Evolutionary conservation across 176 grass and related monocot species (phyloP), one percentile per base, ranked within the genome.

Genomic region (Eragrostis nindensis): DNA sequence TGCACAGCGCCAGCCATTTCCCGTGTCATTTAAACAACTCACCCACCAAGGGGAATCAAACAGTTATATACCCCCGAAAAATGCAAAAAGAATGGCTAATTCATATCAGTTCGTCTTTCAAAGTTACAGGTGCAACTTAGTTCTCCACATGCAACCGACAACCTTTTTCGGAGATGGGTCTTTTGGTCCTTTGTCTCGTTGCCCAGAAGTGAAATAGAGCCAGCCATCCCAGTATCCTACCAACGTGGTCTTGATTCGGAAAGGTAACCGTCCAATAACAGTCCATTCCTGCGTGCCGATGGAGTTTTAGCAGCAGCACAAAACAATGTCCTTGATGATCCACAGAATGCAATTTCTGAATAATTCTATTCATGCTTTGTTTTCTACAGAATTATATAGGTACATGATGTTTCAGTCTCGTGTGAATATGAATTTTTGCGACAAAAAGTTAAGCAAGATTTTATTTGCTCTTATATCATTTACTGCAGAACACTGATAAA

Each of bases 231-330:
- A 98, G 75, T 89, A 95, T 62, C 92, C 96, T 82, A 95, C 90
- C 75, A 95, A 88, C 2, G 96, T 98, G 63, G 92, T 98, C 90
- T 98, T 98, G 86, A 98, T 93, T 62, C 92, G 83, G 89, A 98
- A 98, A 75, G 95, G 92, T 81, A 98, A 86, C 66, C 86, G 74
- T 72, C 95, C 92, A 43, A 93, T 87, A 60, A 98, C 88, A 22
- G 86, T 89, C 90, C 95, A 95, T 86, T 98, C 90, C 95, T 98
- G 80, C 29, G 70, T 36, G 79, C 81, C 86, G 41, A 66, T 38
- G 59, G 68, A 74, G 78, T 57, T 81, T 86, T 42, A 72, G 65
- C 53, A 55, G 9, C 13, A 50, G 80, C 22, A 82, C 40, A 42
- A 26, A 14, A 14, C 14, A 14, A 81, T 17, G 21, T 29, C 18